Evolutionary conservation across 148 eudicot species (phyloP), one percentile per base, ranked within the genome.

Genomic region (Arctostaphylos glauca): DNA sequence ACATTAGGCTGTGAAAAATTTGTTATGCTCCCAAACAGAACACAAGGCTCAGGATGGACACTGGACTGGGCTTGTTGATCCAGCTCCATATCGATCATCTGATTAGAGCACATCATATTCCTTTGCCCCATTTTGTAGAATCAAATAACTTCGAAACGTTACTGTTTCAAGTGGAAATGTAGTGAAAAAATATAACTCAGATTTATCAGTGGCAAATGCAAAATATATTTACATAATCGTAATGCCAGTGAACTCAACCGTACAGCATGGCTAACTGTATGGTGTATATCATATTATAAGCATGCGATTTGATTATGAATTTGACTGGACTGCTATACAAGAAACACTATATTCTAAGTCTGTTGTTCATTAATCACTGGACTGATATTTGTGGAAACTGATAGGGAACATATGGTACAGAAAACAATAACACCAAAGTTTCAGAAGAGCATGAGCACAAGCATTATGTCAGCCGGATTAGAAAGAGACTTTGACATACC

Each of bases 111-210:
- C 77, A 80, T 82, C 85, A 87, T 91, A 89, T 92, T 92, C 83
- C 96, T 90, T 78, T 93, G 93, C 71, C 92, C 94, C 98, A 94
- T 94, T 83, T 84, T 66, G 46, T 79, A 38, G 76, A 82, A 52
- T 73, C 60, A 81, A 47, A 73, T 53, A 54, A 58, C 41, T 12
- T 72, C 54, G 41, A 43, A 49, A 31, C 55, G 62, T 73, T 74
- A 83, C 88, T 86, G 83, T 7, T 84, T 60, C 77, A 54, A 76
- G 52, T 6, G 41, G n/a, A 70, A 67, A 78, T 21, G 79, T 48
- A 49, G 72, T 13, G 47, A 19, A 25, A 9, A 44, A 75, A 13
- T 44, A 55, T 9, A 14, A 64, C 49, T 79, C 8, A 46, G 56
- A 54, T 77, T 23, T 75, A 72, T 16, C 48, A 71, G 56, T 48